phyloP scores from a whole-genome alignment of 495 filamentous ascomycete species.

The Trichoderma erinaceum region DNA sequence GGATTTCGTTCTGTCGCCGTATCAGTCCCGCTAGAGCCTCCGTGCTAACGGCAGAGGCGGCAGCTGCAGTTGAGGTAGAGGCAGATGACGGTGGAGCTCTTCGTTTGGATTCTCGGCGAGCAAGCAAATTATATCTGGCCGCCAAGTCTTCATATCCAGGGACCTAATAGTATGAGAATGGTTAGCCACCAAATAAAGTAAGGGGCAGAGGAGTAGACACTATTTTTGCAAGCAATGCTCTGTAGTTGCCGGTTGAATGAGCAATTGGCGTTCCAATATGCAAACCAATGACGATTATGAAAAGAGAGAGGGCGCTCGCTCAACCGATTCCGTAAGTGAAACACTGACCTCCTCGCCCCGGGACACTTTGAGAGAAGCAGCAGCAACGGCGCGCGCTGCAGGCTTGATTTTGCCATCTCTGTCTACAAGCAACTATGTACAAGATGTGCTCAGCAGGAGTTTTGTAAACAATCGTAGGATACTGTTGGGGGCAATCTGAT shows the following conservation, averaged over 20 bases:
- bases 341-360: slow-evolving; percentile 11
- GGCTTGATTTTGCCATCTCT: slow-evolving; percentile 12
- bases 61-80: not conserved
- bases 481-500: not conserved
- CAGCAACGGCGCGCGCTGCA: slow-evolving; percentile 7
- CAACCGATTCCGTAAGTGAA: not conserved
- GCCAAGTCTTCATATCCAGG: not conserved
- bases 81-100: not conserved
- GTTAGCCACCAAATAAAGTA: not conserved
- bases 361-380: slow-evolving; percentile 8
- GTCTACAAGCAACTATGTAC: slow-evolving; percentile 11
- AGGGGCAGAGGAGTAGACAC: not conserved
- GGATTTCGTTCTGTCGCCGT: slow-evolving; percentile 6
- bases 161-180: not conserved
- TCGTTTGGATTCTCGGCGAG: slow-evolving; percentile 3
- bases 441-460: slow-evolving; percentile 12
- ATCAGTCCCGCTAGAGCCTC: not conserved
- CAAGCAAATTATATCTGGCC: not conserved
- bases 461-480: not conserved
- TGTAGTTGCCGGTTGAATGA: no score
- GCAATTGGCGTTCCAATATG: not conserved
- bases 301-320: no score
- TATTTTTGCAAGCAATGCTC: no score
- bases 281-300: not conserved
- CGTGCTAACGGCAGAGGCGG: not conserved